These are phyloP conservation scores for Pseudisothecium myosuroides DNA, from an alignment of 225 moss, liverwort and hornwort genomes.

Conservation along the genomic window DNA sequence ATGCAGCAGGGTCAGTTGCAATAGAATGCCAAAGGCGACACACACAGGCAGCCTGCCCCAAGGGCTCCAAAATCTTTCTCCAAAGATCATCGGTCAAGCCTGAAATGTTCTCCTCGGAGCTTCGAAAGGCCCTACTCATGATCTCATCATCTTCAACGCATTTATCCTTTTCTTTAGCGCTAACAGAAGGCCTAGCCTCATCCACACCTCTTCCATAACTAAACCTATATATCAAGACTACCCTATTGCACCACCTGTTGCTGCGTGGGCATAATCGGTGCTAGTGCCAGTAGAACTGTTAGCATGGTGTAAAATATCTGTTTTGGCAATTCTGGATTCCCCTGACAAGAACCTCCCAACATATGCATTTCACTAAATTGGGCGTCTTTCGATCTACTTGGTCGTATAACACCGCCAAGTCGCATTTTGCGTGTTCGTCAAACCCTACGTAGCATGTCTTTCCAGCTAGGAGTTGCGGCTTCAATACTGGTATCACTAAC, in stretches of 20 bases:
- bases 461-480: not conserved
- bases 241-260: not conserved
- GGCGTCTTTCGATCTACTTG: not conserved
- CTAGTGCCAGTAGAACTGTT: not conserved
- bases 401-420: not conserved
- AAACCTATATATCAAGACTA: not conserved
- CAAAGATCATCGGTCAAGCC: conserved; percentile 33
- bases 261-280: not conserved
- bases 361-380: not conserved
- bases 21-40: not conserved
- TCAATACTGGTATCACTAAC: not conserved
- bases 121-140: not conserved
- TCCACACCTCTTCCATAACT: not conserved
- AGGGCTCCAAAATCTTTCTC: not conserved
- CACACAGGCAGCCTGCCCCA: not conserved
- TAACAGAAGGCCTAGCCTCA: not conserved
- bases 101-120: not conserved
- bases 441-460: not conserved
- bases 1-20: not conserved
- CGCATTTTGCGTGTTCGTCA: not conserved
- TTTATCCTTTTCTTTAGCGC: conserved; percentile 4
- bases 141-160: not conserved
- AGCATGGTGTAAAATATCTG: not conserved
- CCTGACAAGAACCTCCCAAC: not conserved
- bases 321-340: not conserved